Evolutionary conservation across 306 rosid genomes (phyloP).

Genomic region (Urtica urens): DNA sequence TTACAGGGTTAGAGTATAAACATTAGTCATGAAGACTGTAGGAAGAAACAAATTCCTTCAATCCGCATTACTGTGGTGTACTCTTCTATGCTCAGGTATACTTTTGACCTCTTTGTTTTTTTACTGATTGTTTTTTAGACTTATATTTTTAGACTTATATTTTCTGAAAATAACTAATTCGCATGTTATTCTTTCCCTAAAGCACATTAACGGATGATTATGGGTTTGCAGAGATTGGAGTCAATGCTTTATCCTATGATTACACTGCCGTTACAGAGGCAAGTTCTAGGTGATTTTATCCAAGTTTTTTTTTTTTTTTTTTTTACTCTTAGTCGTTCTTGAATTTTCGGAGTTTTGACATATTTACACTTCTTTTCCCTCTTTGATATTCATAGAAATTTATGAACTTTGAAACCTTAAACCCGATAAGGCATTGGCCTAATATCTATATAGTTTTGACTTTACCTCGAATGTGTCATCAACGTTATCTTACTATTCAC

Average conservation of each 20-base stretch:
- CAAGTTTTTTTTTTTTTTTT: background rate
- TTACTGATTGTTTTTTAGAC: background rate
- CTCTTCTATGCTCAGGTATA: conserved; percentile 10
- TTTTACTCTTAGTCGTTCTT: too few species aligned
- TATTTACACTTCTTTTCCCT: too few species aligned
- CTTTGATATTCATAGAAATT: too few species aligned
- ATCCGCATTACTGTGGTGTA: background rate
- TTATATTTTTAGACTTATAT: background rate
- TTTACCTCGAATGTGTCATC: too few species aligned
- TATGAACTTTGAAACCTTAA: too few species aligned
- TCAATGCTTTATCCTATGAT: conserved; percentile 43
- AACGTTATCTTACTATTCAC: too few species aligned
- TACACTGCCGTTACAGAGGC: conserved; percentile 41
- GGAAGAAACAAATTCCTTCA: conserved; percentile 12
- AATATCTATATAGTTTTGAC: too few species aligned
- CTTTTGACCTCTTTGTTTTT: conserved; percentile 8
- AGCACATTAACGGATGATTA: background rate
- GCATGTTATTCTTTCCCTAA: too few species aligned
- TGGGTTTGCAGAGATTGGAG: conserved; percentile 29
- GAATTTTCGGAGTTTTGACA: too few species aligned
- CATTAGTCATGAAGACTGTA: conserved; percentile 2
- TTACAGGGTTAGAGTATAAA: background rate
- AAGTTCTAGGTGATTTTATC: conserved; percentile 3
- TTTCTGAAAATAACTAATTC: too few species aligned
- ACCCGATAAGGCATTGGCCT: too few species aligned